Evolutionary conservation across 495 filamentous ascomycete genomes (phyloP).

Genomic region (Annulohypoxylon maeteangense): DNA sequence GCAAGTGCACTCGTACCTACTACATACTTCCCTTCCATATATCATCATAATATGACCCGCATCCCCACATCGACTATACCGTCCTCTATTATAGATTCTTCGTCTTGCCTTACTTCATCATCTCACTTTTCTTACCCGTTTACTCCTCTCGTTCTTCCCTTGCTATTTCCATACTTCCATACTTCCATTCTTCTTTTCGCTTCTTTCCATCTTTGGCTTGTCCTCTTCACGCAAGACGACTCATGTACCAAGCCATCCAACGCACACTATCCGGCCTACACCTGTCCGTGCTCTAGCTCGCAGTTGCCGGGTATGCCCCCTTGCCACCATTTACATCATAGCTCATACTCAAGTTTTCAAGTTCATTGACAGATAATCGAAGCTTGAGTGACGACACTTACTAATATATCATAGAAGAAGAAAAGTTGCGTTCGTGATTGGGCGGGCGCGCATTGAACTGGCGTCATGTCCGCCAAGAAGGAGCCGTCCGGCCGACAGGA

Average conservation of each 20-base stretch:
- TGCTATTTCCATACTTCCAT: conserved; percentile 1
- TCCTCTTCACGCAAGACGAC: not conserved
- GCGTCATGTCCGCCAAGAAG: conserved; percentile 41
- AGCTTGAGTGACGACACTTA: not conserved
- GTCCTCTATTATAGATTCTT: conserved; percentile 9
- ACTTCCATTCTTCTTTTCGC: no score
- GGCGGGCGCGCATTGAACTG: conserved; percentile 22
- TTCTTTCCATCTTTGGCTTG: not conserved
- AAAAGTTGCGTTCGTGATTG: conserved; percentile 3
- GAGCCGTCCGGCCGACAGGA: conserved; percentile 28
- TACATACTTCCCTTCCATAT: conserved; percentile 14
- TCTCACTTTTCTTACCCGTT: conserved; percentile 10
- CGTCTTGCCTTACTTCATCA: conserved; percentile 12
- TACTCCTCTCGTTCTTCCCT: not conserved
- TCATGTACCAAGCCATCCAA: not conserved
- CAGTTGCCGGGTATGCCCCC: not conserved
- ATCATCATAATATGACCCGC: conserved; percentile 23
- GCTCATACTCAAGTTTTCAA: not conserved
- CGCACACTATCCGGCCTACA: not conserved
- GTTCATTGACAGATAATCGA: not conserved
- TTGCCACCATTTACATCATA: not conserved
- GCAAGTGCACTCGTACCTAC: conserved; percentile 7
- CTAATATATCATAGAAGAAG: conserved; percentile 25
- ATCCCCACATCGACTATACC: conserved; percentile 13
- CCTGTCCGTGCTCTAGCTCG: not conserved